These are phyloP conservation scores for Santalum album DNA, from an alignment of 164 flowering plant genomes.

Conservation along the genomic window DNA sequence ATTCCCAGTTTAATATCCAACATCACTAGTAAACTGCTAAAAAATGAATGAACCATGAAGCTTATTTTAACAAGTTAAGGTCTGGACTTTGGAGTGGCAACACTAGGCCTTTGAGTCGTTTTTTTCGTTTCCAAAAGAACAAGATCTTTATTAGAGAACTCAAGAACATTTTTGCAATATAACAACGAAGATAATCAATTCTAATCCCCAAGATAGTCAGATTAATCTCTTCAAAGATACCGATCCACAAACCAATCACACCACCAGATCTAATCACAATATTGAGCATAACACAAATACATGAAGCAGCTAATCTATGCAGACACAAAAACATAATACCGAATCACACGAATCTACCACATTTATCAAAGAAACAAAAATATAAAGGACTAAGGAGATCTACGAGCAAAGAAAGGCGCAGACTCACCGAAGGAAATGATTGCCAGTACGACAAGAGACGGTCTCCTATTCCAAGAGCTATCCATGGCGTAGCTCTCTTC, in stretches of 20 bases:
- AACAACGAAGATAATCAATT: too few relatives aligned
- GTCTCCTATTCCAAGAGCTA: conserved; percentile 35
- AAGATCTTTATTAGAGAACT: too few relatives aligned
- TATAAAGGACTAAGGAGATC: background rate
- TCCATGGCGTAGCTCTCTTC: conserved; percentile 27
- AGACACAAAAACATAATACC: background rate
- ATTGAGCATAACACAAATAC: background rate
- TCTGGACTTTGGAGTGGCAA: too few relatives aligned
- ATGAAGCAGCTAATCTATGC: background rate
- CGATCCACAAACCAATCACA: background rate
- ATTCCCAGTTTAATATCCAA: too few relatives aligned
- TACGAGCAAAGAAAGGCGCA: background rate
- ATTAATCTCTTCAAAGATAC: background rate
- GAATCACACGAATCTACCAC: conserved; percentile 8
- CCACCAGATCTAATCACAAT: background rate
- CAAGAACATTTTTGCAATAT: background rate
- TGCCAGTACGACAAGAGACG: conserved; percentile 29
- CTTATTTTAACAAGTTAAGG: too few relatives aligned
- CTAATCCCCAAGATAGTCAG: background rate
- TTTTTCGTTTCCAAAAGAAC: too few relatives aligned
- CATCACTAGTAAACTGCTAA: too few relatives aligned
- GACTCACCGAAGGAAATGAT: conserved; percentile 37
- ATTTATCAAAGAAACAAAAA: conserved; percentile 1
- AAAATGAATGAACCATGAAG: too few relatives aligned
- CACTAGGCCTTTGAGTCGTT: too few relatives aligned